These are phyloP conservation scores for Globisporangium iwayamae DNA, from an alignment of 352 stramenopile genomes.

Conservation along the genomic window DNA sequence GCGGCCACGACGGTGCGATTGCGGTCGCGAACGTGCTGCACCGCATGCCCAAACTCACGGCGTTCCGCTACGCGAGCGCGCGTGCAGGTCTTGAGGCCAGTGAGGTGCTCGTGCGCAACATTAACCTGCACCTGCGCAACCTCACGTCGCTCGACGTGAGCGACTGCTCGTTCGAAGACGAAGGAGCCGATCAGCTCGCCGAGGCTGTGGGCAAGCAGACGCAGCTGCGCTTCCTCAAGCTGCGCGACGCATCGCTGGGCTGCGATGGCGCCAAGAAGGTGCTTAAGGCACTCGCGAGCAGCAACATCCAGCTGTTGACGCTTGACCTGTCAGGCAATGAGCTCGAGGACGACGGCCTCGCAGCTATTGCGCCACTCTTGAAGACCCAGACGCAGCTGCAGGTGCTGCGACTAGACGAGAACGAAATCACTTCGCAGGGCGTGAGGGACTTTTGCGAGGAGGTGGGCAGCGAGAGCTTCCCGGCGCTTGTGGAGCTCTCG, in stretches of 20 bases:
- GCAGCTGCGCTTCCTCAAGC: slow-evolving; percentile 76
- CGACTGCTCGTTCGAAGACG: slow-evolving; percentile 89
- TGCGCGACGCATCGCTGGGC: slow-evolving; percentile 87
- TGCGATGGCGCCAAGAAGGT: slow-evolving; percentile 72
- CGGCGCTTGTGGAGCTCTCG: slow-evolving; percentile 48
- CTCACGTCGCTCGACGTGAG: slow-evolving; percentile 88
- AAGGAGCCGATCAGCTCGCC: slow-evolving; percentile 67
- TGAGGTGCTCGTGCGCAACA: slow-evolving; percentile 36
- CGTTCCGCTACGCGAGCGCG: slow-evolving; percentile 67
- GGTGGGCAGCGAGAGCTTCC: slow-evolving; percentile 28
- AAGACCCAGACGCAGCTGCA: slow-evolving; percentile 43
- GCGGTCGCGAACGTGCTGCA: slow-evolving; percentile 55
- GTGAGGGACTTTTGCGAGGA: slow-evolving; percentile 32
- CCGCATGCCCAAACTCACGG: slow-evolving; percentile 41
- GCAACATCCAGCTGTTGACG: slow-evolving; percentile 58
- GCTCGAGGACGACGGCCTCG: slow-evolving; percentile 65
- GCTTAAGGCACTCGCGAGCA: slow-evolving; percentile 55
- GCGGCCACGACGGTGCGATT: slow-evolving; percentile 59
- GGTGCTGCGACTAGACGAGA: slow-evolving; percentile 77
- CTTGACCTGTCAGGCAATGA: slow-evolving; percentile 92
- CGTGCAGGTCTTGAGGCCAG: slow-evolving; percentile 56
- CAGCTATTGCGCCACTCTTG: slow-evolving; percentile 59
- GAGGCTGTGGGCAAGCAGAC: slow-evolving; percentile 61
- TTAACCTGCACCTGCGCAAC: slow-evolving; percentile 40
- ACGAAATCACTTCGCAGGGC: slow-evolving; percentile 70